Percentiles rank a stretch among this genome's conserved stretches.
These are phyloP conservation scores for Edaphochlamys debaryana DNA, from an alignment of 139 green algal genomes.

Conservation along the genomic window DNA sequence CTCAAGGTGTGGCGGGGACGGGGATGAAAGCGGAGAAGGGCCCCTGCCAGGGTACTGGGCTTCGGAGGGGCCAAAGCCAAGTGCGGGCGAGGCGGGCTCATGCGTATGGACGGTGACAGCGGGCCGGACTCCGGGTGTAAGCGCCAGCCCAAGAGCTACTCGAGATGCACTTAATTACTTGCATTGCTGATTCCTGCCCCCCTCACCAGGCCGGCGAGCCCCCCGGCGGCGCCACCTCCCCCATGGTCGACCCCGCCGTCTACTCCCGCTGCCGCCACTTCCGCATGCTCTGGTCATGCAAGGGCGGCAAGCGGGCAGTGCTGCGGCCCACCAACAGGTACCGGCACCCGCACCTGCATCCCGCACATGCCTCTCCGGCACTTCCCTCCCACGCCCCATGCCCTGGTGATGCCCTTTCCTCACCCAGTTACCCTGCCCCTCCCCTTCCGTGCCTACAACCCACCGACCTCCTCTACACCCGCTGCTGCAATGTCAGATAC, in stretches of 20 bases:
- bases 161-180: too few species aligned
- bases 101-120: too few species aligned
- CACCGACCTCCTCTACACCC: not conserved
- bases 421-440: too few species aligned
- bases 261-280: slow-evolving; percentile 87
- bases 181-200: not conserved
- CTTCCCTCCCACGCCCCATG: too few species aligned
- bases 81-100: too few species aligned
- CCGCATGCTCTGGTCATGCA: slow-evolving; percentile 73
- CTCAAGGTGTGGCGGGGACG: slow-evolving; percentile 21
- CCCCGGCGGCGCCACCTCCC: slow-evolving; percentile 23
- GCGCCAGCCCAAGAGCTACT: too few species aligned
- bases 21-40: not conserved
- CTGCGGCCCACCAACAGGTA: slow-evolving; percentile 66
- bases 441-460: not conserved
- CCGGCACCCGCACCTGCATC: too few species aligned
- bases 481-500: too few species aligned
- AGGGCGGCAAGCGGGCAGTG: slow-evolving; percentile 74
- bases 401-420: too few species aligned
- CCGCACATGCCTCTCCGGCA: too few species aligned
- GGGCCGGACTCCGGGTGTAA: not conserved
- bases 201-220: not conserved
- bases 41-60: not conserved
- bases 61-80: too few species aligned
- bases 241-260: slow-evolving; percentile 78